Conservation (phyloP, 176 grass and related monocot genomes). For the Oryza glaberrima region DNA sequence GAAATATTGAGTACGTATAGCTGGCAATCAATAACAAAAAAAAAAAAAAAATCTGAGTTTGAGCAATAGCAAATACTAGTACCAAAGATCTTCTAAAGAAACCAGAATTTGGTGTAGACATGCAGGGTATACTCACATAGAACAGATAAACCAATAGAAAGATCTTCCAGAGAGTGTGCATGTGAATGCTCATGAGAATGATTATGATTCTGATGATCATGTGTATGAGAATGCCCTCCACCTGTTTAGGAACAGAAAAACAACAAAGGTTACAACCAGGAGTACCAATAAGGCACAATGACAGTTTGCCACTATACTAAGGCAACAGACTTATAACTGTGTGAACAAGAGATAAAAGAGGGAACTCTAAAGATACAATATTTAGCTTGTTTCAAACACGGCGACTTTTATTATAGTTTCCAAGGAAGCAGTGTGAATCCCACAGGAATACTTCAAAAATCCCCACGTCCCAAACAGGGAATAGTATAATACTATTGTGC, state of each 20-base stretch:
- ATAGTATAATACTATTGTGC: not conserved
- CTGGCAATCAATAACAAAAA: not conserved
- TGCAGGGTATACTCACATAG: conserved; percentile 75
- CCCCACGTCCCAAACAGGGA: not conserved
- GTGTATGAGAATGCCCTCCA: conserved; percentile 77
- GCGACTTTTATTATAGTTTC: not conserved
- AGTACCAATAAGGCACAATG: not conserved
- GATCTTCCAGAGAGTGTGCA: conserved; percentile 94
- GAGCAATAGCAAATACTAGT: not conserved
- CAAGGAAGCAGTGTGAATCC: not conserved
- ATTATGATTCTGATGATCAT: conserved; percentile 64
- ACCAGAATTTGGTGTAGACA: not conserved
- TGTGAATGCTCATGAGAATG: conserved; percentile 74
- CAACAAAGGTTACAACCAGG: conserved; percentile 25
- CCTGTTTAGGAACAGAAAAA: conserved; percentile 54
- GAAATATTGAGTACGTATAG: not conserved
- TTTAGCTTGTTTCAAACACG: not conserved
- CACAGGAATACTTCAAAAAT: not conserved
- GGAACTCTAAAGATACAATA: not conserved
- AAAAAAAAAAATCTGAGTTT: conserved; percentile 10
- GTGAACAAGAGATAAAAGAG: not conserved
- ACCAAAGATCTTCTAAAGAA: conserved; percentile 2
- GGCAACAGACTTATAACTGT: not conserved
- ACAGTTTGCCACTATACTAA: conserved; percentile 2
- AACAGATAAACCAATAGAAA: conserved; percentile 89